Conservation (phyloP, 768 basidiomycete species). For the Gymnopilus dilepis region DNA sequence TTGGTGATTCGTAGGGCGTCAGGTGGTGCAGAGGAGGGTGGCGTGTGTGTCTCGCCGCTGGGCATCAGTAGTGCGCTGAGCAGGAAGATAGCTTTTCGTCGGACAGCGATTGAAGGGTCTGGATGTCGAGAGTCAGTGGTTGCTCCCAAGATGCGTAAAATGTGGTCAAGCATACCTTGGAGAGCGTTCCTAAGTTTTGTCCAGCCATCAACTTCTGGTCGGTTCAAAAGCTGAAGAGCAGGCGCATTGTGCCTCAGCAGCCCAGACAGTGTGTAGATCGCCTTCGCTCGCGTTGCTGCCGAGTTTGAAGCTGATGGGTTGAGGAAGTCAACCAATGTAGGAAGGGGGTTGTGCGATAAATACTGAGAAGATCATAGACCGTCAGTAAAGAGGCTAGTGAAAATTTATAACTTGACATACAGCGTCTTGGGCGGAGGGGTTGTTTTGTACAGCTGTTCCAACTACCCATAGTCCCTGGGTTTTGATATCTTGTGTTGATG, state of each 20-base stretch:
- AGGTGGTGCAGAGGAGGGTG: constrained; percentile 22
- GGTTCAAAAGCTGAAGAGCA: constrained; percentile 61
- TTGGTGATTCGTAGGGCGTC: constrained; percentile 17
- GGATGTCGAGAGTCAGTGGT: not conserved
- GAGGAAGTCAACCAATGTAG: constrained; percentile 66
- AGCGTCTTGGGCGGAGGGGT: constrained; percentile 79
- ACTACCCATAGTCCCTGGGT: constrained; percentile 82
- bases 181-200: constrained; percentile 58
- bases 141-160: not conserved
- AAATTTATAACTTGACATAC: constrained; percentile 47
- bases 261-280: constrained; percentile 81
- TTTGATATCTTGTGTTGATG: constrained; percentile 64
- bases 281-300: constrained; percentile 71
- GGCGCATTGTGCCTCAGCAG: constrained; percentile 76
- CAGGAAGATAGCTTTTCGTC: constrained; percentile 81
- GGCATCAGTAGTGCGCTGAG: constrained; percentile 73
- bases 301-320: constrained; percentile 53
- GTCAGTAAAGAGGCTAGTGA: not conserved
- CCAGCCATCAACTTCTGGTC: constrained; percentile 65
- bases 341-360: constrained; percentile 67
- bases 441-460: constrained; percentile 91
- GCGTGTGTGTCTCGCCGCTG: constrained; percentile 19
- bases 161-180: constrained; percentile 49
- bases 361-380: constrained; percentile 53
- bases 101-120: constrained; percentile 82